phyloP scores from a whole-genome alignment of 1,284 basidiomycete species.

The Ganoderma multipileum region DNA sequence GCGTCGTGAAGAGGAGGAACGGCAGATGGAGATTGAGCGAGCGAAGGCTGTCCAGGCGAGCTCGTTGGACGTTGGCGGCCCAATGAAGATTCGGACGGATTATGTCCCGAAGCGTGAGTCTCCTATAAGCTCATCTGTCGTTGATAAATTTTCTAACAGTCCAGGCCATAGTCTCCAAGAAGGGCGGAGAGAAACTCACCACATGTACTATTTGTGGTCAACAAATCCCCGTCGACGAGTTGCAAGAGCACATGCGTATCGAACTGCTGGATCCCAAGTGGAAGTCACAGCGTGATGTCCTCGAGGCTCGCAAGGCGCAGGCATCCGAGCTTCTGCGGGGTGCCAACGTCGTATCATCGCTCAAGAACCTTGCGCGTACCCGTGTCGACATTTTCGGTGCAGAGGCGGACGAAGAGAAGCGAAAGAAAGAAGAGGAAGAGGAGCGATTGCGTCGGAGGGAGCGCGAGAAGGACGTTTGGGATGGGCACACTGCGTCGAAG shows the following conservation, averaged over 20 bases:
- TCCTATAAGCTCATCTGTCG: constrained; percentile 15
- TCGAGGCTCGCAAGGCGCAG: constrained; percentile 90
- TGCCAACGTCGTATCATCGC: constrained; percentile 90
- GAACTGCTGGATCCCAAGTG: constrained; percentile 97
- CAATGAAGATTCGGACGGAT: constrained; percentile 97
- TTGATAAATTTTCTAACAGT: not conserved
- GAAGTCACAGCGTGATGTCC: constrained; percentile 91
- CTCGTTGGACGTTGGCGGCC: constrained; percentile 76
- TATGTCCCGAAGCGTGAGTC: constrained; percentile 91
- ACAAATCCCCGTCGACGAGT: constrained; percentile 92
- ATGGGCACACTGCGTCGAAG: constrained; percentile 93
- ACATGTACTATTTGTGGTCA: constrained; percentile 95
- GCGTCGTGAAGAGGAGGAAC: constrained; percentile 79
- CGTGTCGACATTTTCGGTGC: constrained; percentile 96
- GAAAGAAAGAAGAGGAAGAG: constrained; percentile 86
- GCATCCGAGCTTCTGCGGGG: constrained; percentile 88
- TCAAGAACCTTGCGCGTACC: constrained; percentile 88
- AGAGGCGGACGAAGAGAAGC: constrained; percentile 86
- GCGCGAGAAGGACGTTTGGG: constrained; percentile 93
- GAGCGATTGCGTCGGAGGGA: constrained; percentile 81
- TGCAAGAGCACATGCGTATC: constrained; percentile 98
- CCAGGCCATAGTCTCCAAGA: constrained; percentile 65
- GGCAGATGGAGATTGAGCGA: constrained; percentile 76
- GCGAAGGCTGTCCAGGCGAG: constrained; percentile 82
- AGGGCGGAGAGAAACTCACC: constrained; percentile 74